Evolutionary conservation across 768 basidiomycete genomes (phyloP).

Genomic region (Rickenella mellea): DNA sequence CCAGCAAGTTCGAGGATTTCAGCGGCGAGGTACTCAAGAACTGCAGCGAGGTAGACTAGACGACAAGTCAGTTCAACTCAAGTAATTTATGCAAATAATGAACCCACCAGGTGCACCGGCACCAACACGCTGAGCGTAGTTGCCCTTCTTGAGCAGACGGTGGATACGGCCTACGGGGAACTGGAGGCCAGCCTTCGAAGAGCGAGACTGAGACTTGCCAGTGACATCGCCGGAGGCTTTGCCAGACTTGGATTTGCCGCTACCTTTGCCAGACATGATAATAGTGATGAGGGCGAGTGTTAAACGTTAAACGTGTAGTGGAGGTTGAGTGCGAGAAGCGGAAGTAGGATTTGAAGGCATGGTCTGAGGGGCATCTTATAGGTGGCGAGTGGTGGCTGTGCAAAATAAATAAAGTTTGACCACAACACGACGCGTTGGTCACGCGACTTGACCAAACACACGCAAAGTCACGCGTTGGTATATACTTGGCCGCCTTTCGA

Average conservation of each 20-base stretch:
- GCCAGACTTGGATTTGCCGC: slow-evolving; percentile 37
- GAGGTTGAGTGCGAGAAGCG: background rate
- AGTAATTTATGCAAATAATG: background rate
- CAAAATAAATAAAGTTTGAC: slow-evolving; percentile 1
- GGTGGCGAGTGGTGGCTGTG: background rate
- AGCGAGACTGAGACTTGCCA: slow-evolving; percentile 56
- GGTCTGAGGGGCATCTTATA: background rate
- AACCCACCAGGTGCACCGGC: slow-evolving; percentile 73
- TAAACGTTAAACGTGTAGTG: slow-evolving; percentile 8
- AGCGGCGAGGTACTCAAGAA: slow-evolving; percentile 86
- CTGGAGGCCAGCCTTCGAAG: slow-evolving; percentile 66
- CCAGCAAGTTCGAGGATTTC: slow-evolving; percentile 92
- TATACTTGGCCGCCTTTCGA: too few species aligned
- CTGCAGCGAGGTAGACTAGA: slow-evolving; percentile 80
- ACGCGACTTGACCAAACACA: slow-evolving; percentile 1
- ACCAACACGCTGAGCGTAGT: slow-evolving; percentile 83
- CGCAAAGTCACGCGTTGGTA: background rate
- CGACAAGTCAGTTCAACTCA: slow-evolving; percentile 2
- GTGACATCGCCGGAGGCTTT: slow-evolving; percentile 39
- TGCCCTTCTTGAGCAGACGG: slow-evolving; percentile 79
- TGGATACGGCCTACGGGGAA: slow-evolving; percentile 92
- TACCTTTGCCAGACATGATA: slow-evolving; percentile 46
- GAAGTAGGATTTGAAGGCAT: background rate
- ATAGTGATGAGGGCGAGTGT: slow-evolving; percentile 12
- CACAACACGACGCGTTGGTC: slow-evolving; percentile 2